phyloP scores from a whole-genome alignment of 345 rosid species.

The Arabidopsis suecica region DNA sequence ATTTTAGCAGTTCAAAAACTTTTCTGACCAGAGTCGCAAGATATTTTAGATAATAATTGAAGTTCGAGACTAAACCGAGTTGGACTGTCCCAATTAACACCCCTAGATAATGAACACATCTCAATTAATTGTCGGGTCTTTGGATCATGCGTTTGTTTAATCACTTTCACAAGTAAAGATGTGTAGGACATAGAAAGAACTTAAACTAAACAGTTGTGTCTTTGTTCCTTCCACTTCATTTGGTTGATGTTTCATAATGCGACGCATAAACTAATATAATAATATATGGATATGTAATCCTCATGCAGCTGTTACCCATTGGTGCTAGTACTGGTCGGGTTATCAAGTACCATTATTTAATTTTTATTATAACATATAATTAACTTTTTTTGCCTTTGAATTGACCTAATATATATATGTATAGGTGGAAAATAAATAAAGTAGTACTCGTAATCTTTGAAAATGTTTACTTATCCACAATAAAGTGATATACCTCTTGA shows the following conservation, averaged over 20 bases:
- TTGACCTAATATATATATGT: not conserved
- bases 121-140: constrained; percentile 33
- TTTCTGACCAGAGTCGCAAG: not conserved
- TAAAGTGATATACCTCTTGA: not conserved
- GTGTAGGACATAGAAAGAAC: constrained; percentile 39
- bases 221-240: constrained; percentile 21
- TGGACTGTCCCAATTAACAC: constrained; percentile 35
- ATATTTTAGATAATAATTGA: constrained; percentile 31
- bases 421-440: constrained; percentile 3
- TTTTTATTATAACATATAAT: not conserved
- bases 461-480: constrained; percentile 6
- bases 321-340: constrained; percentile 39
- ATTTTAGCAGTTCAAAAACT: not conserved
- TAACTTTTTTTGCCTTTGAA: not conserved
- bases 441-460: not conserved
- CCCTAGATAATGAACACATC: constrained; percentile 38
- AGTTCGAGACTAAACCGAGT: constrained; percentile 4
- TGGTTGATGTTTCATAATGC: constrained; percentile 38
- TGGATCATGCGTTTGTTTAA: constrained; percentile 36
- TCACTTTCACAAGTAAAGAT: constrained; percentile 33
- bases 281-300: constrained; percentile 29
- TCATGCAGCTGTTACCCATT: constrained; percentile 38
- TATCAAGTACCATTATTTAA: constrained; percentile 28
- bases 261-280: constrained; percentile 36
- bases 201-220: constrained; percentile 37